These are phyloP conservation scores for Yamadazyma epiphylla DNA, from an alignment of 1,139 yeast genomes.

Conservation along the genomic window DNA sequence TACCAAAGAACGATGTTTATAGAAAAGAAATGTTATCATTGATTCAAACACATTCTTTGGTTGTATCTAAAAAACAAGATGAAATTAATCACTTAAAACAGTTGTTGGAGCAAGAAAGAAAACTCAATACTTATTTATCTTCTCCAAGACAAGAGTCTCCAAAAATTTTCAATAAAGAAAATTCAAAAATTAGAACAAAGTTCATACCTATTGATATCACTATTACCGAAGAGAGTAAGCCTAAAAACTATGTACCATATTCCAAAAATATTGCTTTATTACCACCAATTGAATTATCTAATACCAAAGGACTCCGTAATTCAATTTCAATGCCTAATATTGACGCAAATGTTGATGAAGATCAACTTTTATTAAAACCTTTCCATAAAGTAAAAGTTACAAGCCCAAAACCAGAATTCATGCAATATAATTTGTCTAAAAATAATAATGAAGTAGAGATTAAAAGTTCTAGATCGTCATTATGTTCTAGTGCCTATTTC, in stretches of 20 bases:
- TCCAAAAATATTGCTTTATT: constrained; percentile 6
- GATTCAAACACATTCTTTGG: constrained; percentile 21
- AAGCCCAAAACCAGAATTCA: constrained; percentile 5
- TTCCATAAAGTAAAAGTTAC: constrained; percentile 10
- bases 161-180: constrained; percentile 1
- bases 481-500: constrained; percentile 8
- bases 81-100: constrained; percentile 24
- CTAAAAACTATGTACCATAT: constrained; percentile 11
- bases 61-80: constrained; percentile 24
- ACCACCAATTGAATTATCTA: constrained; percentile 15
- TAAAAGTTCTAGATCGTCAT: constrained; percentile 8
- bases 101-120: constrained; percentile 22
- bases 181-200: constrained; percentile 9
- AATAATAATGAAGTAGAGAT: neutral
- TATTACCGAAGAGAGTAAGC: constrained; percentile 10
- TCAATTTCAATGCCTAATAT: constrained; percentile 3
- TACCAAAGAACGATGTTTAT: constrained; percentile 12
- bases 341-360: constrained; percentile 1
- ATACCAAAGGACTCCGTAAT: neutral
- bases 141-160: constrained; percentile 12
- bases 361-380: constrained; percentile 9
- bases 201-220: constrained; percentile 20
- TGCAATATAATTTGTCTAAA: constrained; percentile 1
- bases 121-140: constrained; percentile 13
- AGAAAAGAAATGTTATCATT: constrained; percentile 25